Evolutionary conservation across 768 basidiomycete genomes (phyloP), one percentile per base, ranked within the genome.

Genomic region (Tephrocybe sp.): DNA sequence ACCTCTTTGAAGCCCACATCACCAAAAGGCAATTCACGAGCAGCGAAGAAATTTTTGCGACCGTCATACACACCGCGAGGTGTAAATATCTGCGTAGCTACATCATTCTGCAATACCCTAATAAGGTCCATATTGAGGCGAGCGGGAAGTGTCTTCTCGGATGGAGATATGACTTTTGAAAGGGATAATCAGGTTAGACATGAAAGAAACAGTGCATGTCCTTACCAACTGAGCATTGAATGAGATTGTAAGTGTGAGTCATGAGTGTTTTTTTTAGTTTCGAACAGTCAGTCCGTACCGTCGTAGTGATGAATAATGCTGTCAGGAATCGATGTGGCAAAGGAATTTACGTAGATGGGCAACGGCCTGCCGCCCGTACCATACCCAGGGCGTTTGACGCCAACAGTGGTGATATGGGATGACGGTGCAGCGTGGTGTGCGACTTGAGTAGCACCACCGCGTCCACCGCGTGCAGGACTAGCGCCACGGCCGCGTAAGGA

Each of bases 1-100:
- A 78, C 86, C 69, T 83, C 86, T 53, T 76, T 75, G 6, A 71
- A 73, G 31, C 73, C 69, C 0, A 58, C 64, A 1, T 71, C 74
- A 24, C 78, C 80, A 31, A 92, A 82, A 0, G 83, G 79, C 8
- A 91, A 71, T 49, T 78, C 73, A 31, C 78, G 72, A 12, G 80
- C 68, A 19, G 84, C 74, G 58, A 88, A 92, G 50, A 77, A 64
- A 53, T 91, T 92, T 65, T 90, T 92, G 34, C 87, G 75, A 0
- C 89, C 89, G 50, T 92, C 90, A 52, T 90, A 92, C 1, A 81
- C 89, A 15, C 76, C 84, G 12, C 75, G 80, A 9, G 87, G 88
- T 2, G 80, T 87, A 60, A 92, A 92, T 18, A 87, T 70, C n/a
- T 77, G 66, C 0, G 81, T 82, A 1, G 82, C 80, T 4, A 78